phyloP scores from a whole-genome alignment of 2,329 filamentous ascomycete species.

The Xylariaceae sp. region DNA sequence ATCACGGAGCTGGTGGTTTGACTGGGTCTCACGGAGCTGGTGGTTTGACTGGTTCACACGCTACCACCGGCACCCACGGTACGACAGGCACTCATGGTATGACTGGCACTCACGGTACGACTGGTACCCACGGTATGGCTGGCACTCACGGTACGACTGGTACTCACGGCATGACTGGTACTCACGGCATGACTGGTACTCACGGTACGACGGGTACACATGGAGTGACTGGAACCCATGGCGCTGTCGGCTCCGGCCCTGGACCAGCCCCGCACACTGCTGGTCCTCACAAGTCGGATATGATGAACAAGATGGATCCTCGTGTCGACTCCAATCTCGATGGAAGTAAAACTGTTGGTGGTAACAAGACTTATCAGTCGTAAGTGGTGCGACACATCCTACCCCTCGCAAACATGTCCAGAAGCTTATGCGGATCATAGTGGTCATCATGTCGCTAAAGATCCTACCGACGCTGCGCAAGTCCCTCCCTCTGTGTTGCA shows the following conservation, averaged over 20 bases:
- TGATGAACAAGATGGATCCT: conserved; percentile 52
- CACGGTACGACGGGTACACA: conserved; percentile 20
- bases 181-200: conserved; percentile 19
- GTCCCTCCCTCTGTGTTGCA: conserved; percentile 52
- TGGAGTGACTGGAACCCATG: conserved; percentile 21
- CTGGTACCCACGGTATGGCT: conserved; percentile 15
- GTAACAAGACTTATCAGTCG: conserved; percentile 46
- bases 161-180: conserved; percentile 21
- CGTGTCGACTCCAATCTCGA: conserved; percentile 53
- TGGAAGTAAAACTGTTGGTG: conserved; percentile 49
- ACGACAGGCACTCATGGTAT: conserved; percentile 1
- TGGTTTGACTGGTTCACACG: conserved; percentile 6
- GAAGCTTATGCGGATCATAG: conserved; percentile 2
- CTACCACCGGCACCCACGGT: conserved; percentile 24
- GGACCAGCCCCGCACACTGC: conserved; percentile 41
- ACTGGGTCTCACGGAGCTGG: conserved; percentile 16
- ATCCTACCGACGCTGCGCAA: conserved; percentile 53
- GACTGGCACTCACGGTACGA: conserved; percentile 32
- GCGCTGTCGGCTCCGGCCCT: conserved; percentile 14
- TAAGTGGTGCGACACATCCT: conserved; percentile 27
- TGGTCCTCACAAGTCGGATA: conserved; percentile 48
- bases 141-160: conserved; percentile 4
- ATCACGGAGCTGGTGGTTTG: conserved; percentile 4
- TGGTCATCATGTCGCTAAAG: conserved; percentile 23
- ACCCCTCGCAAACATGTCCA: too few relatives aligned